These are phyloP conservation scores for Fusarium sp. DNA, from an alignment of 2,329 filamentous ascomycete genomes.

Conservation along the genomic window DNA sequence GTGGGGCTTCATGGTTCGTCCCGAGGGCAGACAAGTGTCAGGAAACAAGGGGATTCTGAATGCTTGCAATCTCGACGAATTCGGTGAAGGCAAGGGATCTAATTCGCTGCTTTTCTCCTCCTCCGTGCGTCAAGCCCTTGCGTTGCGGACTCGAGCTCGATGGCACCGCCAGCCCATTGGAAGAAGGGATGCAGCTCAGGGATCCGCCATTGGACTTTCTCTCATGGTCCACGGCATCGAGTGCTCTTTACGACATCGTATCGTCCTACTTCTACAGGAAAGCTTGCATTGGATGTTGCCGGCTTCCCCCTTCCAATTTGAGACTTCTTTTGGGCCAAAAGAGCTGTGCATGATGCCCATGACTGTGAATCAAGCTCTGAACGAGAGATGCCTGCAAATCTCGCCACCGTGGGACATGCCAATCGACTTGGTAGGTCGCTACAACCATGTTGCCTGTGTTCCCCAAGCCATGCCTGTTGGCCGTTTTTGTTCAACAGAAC, in stretches of 20 bases:
- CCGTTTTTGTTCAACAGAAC: conserved; percentile 21
- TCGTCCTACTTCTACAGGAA: conserved; percentile 12
- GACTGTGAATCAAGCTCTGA: conserved; percentile 1
- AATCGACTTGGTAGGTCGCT: background rate
- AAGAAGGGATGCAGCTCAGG: conserved; percentile 23
- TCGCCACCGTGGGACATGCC: conserved; percentile 22
- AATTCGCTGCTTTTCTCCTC: conserved; percentile 44
- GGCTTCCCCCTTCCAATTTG: conserved; percentile 2
- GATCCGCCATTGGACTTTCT: conserved; percentile 19
- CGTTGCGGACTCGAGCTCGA: conserved; percentile 25
- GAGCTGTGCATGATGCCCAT: conserved; percentile 3
- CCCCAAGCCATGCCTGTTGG: conserved; percentile 2
- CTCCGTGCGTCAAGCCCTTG: conserved; percentile 31
- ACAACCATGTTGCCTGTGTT: background rate
- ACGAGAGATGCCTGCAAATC: conserved; percentile 1
- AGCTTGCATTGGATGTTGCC: conserved; percentile 8
- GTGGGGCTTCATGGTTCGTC: conserved; percentile 54
- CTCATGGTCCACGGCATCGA: conserved; percentile 15
- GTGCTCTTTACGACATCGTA: conserved; percentile 14
- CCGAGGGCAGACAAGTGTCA: conserved; percentile 52
- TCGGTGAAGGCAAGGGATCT: conserved; percentile 50
- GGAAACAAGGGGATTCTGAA: conserved; percentile 45
- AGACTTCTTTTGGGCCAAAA: background rate
- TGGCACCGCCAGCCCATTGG: conserved; percentile 14
- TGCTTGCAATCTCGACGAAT: conserved; percentile 44